These are phyloP conservation scores for Byssochlamys sp. DNA, from an alignment of 2,329 filamentous ascomycete genomes.

Conservation along the genomic window DNA sequence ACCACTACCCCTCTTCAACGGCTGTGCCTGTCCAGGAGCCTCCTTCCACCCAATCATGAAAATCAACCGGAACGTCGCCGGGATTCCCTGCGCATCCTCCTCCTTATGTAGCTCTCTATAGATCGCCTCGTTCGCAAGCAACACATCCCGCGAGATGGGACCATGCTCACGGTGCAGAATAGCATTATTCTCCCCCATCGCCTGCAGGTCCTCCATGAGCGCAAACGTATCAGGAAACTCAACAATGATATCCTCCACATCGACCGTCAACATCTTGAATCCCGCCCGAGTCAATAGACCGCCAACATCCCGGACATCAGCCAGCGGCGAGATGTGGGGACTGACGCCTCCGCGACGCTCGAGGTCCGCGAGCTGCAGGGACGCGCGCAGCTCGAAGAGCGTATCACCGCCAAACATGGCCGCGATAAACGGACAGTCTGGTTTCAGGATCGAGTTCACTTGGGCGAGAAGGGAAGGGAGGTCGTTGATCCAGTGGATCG, in stretches of 20 bases:
- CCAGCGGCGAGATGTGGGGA: constrained; percentile 80
- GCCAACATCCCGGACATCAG: constrained; percentile 83
- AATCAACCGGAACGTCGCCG: constrained; percentile 88
- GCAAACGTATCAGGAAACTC: constrained; percentile 85
- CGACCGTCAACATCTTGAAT: constrained; percentile 92
- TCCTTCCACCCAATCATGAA: constrained; percentile 99
- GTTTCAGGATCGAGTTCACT: constrained; percentile 78
- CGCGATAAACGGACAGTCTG: constrained; percentile 81
- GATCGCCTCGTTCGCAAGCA: constrained; percentile 79
- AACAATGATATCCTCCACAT: constrained; percentile 93
- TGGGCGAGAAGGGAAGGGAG: constrained; percentile 74
- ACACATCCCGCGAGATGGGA: constrained; percentile 66
- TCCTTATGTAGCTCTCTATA: constrained; percentile 82
- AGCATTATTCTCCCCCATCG: constrained; percentile 92
- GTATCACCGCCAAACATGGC: constrained; percentile 96
- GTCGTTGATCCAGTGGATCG: constrained; percentile 96
- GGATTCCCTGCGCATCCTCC: constrained; percentile 54
- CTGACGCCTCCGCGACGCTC: constrained; percentile 86
- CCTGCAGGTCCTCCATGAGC: constrained; percentile 85
- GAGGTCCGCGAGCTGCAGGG: constrained; percentile 81
- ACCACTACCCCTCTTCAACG: constrained; percentile 72
- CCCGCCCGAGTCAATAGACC: constrained; percentile 76
- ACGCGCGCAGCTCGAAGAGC: constrained; percentile 84
- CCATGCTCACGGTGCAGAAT: constrained; percentile 76
- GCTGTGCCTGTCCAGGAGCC: constrained; percentile 65